Evolutionary conservation across 2,329 filamentous ascomycete species (phyloP), one percentile per base, ranked within the genome.

Genomic region (Cladosporium sp.): DNA sequence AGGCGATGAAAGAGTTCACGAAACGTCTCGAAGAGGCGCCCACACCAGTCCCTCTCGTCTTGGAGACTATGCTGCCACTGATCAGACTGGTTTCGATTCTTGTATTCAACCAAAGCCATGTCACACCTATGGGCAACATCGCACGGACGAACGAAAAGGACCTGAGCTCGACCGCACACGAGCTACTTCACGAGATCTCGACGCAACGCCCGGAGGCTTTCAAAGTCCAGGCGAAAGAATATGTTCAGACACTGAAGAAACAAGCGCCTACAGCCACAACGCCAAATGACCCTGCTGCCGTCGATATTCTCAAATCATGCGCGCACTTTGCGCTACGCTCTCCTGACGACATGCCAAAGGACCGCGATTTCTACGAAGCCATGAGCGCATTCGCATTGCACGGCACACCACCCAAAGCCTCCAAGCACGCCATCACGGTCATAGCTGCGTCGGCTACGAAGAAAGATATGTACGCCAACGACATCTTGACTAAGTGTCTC

Each of bases 391-490:
- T 94, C 72, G 90, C 92, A 1, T 81, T 93, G 19, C 89, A 90
- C 68, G 93, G 93, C 20, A 83, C 83, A 22, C 93, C 92, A 2
- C 84, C 90, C 11, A 87, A 88, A 70, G 89, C 90, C 8, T 90
- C 93, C 20, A 99, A 99, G 74, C 92, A 97, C 75, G 94, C 94
- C 0, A 86, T 97, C 51, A 92, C 90, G 28, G 92, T 99, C 64
- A 81, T 99, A 56, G 85, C 96, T 74, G 87, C 89, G 37, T 87
- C 87, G 9, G 80, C 86, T 20, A 86, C 92, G 52, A 85, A 85
- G 65, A 94, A 90, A 72, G 88, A 92, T 69, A 88, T 95, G 77
- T 89, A 91, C 60, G 90, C 91, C 7, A 92, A 88, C 55, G 92
- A 95, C 66, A 81, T 99, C 11, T 75, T 97, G 7, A 84, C 88